phyloP scores from a whole-genome alignment of 176 grass and related monocot species.

The Themeda triandra region DNA sequence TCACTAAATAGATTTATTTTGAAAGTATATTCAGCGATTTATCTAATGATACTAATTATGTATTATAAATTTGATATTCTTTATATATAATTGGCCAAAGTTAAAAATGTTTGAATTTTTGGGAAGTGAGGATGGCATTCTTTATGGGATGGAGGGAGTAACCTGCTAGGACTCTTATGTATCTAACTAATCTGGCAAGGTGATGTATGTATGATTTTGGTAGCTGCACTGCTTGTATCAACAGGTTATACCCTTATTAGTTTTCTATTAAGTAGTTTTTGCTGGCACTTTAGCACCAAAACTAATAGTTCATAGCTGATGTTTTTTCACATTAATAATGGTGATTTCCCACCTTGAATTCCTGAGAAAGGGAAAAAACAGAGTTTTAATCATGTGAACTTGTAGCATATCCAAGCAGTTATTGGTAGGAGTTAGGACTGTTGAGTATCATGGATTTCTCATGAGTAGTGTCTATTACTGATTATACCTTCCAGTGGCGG shows the following conservation, averaged over 20 bases:
- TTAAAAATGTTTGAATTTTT: no score
- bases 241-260: neutral
- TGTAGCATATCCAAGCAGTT: neutral
- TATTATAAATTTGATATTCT: no score
- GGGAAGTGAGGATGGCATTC: no score
- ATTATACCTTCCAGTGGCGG: no score
- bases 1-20: no score
- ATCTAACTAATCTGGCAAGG: neutral
- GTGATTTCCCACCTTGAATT: slow-evolving; percentile 4
- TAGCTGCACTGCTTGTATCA: slow-evolving; percentile 1
- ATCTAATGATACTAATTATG: no score
- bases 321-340: neutral
- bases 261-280: slow-evolving; percentile 14
- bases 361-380: neutral
- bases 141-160: no score
- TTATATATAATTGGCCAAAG: no score
- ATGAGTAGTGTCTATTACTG: slow-evolving; percentile 10
- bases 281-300: neutral
- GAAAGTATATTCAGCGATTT: no score
- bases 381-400: slow-evolving; percentile 5
- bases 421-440: neutral
- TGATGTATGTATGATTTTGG: neutral
- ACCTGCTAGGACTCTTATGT: no score
- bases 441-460: slow-evolving; percentile 3
- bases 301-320: neutral